These are phyloP conservation scores for Ceratocystis colombiana DNA, from an alignment of 2,329 filamentous ascomycete species.

Conservation along the genomic window DNA sequence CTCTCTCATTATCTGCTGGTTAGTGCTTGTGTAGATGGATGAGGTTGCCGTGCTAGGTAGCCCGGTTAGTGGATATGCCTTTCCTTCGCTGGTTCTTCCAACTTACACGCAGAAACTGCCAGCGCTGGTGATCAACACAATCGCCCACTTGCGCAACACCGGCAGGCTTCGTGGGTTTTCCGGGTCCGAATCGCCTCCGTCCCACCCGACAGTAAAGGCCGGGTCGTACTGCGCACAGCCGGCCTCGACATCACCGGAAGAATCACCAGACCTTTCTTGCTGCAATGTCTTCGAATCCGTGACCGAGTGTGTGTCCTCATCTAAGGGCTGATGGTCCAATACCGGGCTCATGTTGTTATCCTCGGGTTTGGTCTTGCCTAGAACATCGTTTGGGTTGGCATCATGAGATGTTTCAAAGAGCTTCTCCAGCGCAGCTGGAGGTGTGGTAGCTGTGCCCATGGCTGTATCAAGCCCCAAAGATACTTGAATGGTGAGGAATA, in stretches of 20 bases:
- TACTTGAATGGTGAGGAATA: neutral
- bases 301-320: neutral
- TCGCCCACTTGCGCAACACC: conserved; percentile 62
- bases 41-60: conserved; percentile 61
- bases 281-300: neutral
- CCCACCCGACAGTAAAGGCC: conserved; percentile 61
- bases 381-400: neutral
- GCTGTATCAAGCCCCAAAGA: neutral
- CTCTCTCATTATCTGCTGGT: conserved; percentile 62
- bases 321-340: neutral
- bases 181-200: conserved; percentile 60
- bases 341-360: neutral
- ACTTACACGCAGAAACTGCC: conserved; percentile 77
- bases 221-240: neutral
- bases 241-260: conserved; percentile 31
- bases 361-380: neutral
- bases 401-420: neutral
- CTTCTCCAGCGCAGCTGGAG: neutral
- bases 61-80: conserved; percentile 20
- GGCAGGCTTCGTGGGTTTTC: conserved; percentile 62
- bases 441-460: neutral
- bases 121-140: conserved; percentile 62
- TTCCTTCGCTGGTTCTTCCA: neutral
- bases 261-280: conserved; percentile 36
- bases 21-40: conserved; percentile 82